Conservation (phyloP, 192 early-diverging fungal genomes). For the Polychytrium aggregatum region DNA sequence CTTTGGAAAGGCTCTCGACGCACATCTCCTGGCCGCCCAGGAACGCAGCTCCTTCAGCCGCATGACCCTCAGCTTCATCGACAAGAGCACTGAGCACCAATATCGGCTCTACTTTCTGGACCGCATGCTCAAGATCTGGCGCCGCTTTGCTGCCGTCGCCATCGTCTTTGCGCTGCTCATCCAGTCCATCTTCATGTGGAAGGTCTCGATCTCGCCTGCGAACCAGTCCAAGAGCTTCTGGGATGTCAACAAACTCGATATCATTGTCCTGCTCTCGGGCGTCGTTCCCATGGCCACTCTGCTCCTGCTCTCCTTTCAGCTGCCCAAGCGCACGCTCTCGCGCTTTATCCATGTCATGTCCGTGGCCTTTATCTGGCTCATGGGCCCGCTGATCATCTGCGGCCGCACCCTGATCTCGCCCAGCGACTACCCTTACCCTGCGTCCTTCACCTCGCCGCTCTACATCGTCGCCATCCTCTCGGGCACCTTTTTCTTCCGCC, state of each 20-base stretch:
- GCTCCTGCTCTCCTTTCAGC: neutral
- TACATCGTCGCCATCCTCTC: constrained; percentile 33
- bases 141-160: too few species aligned
- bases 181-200: neutral
- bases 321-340: constrained; percentile 2
- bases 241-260: neutral
- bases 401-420: constrained; percentile 19
- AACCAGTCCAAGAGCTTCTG: too few species aligned
- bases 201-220: neutral
- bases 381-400: constrained; percentile 30
- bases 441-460: constrained; percentile 26
- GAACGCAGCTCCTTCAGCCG: too few species aligned
- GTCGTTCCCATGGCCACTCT: constrained; percentile 6
- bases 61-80: too few species aligned
- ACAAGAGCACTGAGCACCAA: too few species aligned
- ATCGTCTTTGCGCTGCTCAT: neutral
- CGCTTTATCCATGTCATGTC: constrained; percentile 24
- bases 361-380: constrained; percentile 18
- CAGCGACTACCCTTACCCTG: constrained; percentile 5
- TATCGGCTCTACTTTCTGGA: too few species aligned
- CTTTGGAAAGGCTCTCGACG: too few species aligned
- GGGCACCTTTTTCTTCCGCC: constrained; percentile 29
- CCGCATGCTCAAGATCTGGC: too few species aligned
- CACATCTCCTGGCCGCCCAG: too few species aligned
- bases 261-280: neutral